Base-by-base conservation (phyloP, 1,284 basidiomycete species). In the Puccinia hordei region DNA sequence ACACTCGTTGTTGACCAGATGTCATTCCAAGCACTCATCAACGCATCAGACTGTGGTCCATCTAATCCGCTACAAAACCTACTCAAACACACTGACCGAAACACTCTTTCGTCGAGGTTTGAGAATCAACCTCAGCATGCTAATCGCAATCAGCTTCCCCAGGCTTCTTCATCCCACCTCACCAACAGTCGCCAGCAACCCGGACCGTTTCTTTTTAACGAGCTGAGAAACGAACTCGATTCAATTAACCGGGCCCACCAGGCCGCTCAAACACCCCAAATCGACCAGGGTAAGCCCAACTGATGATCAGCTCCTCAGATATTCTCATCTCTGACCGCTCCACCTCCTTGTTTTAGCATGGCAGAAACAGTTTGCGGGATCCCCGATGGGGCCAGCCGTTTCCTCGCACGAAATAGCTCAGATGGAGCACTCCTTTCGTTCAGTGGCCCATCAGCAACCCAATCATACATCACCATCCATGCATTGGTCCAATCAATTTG, bases 41-140 rank as follows among this genome's bases (percentile, higher is more conserved):
- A 73, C 49, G 78, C 68, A 51, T 27, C 73, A 24, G 68, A 80
- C 27, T 80, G 78, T 65, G 78, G 78, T 35, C 78, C 78, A 35
- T 80, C 78, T 0, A 80, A 80, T 35, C 78, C 78, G 46, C 69
- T 80, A 19, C 53, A 80, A 55, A 80, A 72, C 66, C 30, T 80
- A 27, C 24, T 80, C 35, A 72, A 80, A 51, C 78, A 73, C 55
- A 8, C 59, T 44, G 53, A 80, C 19, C 38, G 22, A 15, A 51
- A 80, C 53, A 27, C 66, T 12, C n/a, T 59, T 8, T 33, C 55
- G 3, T 63, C 66, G 35, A 19, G 59, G 19, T 59, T 63, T 22
- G 66, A 79, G 8, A 15, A 35, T 9, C 68, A n/a, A 69, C 35
- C 10, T 63, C 59, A 38, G 13, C 9, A 44, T n/a, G 46, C 30